Conservation (phyloP, 495 filamentous ascomycete genomes). For the Neurospora sp. region DNA sequence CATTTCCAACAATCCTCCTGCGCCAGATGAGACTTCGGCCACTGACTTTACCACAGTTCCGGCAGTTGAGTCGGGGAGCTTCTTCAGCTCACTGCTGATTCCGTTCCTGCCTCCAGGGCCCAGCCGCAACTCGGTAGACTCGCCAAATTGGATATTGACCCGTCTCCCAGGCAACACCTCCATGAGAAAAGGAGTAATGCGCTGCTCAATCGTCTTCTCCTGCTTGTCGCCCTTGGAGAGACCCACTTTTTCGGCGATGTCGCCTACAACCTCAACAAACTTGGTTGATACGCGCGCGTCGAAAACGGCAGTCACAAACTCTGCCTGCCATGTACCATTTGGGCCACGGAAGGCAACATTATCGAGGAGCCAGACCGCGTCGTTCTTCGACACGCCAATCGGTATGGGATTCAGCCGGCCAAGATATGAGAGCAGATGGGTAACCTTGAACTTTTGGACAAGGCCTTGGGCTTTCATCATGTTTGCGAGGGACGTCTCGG, state of each 20-base stretch:
- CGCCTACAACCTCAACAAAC: conserved; percentile 55
- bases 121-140: conserved; percentile 43
- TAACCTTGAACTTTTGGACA: conserved; percentile 18
- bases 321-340: conserved; percentile 56
- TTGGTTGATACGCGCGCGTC: conserved; percentile 55
- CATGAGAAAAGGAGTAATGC: conserved; percentile 70
- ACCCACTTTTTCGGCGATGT: conserved; percentile 61
- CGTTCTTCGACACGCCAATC: conserved; percentile 28
- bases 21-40: conserved; percentile 38
- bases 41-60: conserved; percentile 33
- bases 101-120: conserved; percentile 64
- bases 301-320: conserved; percentile 76
- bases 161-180: conserved; percentile 57
- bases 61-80: conserved; percentile 27
- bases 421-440: conserved; percentile 35
- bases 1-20: conserved; percentile 42
- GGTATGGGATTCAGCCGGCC: conserved; percentile 35
- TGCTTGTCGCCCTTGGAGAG: conserved; percentile 53
- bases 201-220: conserved; percentile 54
- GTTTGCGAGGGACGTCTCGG: conserved; percentile 28
- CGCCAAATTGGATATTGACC: conserved; percentile 44
- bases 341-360: conserved; percentile 66
- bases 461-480: background rate
- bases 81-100: conserved; percentile 51
- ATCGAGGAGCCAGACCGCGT: conserved; percentile 83